Percentiles rank a stretch among this genome's conserved stretches.
Evolutionary conservation across 495 filamentous ascomycete genomes (phyloP).

Genomic region (Xylaria telfairii): DNA sequence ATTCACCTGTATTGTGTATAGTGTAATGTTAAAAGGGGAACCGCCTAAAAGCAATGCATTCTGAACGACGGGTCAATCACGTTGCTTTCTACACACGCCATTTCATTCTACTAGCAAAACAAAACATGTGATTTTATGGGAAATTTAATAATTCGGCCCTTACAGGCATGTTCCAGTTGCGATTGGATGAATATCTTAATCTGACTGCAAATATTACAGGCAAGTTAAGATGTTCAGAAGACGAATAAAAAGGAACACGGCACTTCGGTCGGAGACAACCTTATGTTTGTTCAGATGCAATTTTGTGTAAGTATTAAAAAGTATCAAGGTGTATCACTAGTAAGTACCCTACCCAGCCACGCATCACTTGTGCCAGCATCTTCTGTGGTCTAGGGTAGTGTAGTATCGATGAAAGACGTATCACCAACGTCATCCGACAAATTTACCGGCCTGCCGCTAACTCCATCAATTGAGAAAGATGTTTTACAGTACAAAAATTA

Average conservation of each 20-base stretch:
- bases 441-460: neutral
- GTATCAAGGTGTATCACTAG: neutral
- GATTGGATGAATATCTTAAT: neutral
- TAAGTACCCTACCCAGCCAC: neutral
- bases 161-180: neutral
- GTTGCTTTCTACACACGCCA: neutral
- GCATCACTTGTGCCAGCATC: too few species aligned
- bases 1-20: conserved; percentile 4
- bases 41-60: conserved; percentile 6
- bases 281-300: neutral
- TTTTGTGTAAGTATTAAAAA: neutral
- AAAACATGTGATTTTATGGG: neutral
- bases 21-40: conserved; percentile 2
- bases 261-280: neutral
- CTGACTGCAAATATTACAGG: neutral
- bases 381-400: neutral
- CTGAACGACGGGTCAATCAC: neutral
- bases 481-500: neutral
- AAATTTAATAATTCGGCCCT: neutral
- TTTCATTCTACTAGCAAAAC: neutral
- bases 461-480: neutral
- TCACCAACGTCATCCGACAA: too few species aligned
- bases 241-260: neutral
- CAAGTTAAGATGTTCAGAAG: neutral
- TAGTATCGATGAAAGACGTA: neutral